Evolutionary conservation across 2,329 filamentous ascomycete species (phyloP), one percentile per base, ranked within the genome.

Genomic region (Laburnicola sp.): DNA sequence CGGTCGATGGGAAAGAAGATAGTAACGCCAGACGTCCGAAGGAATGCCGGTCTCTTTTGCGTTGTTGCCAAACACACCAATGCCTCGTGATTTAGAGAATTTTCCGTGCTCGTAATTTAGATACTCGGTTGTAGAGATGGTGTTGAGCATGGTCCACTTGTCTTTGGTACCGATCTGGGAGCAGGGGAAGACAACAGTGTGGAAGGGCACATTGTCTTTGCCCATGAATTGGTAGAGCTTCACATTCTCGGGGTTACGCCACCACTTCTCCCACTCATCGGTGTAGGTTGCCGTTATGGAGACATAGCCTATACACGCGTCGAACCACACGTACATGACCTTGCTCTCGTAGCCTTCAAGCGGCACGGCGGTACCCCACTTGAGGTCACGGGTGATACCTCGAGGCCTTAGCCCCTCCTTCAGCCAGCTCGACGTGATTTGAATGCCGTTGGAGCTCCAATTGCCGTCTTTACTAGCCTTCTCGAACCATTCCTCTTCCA

Each of bases 311-410:
- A 96, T 94, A 74, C 89, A 94, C 48, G 90, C 90, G 70, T 96
- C 90, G 69, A 97, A 91, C 91, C 87, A 89, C 53, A 96, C 91
- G 68, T 97, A 97, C 59, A 97, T 85, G 55, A 96, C 93, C 78
- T 89, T 89, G 57, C 86, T 80, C 57, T 87, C 83, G 63, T 86
- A 88, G 9, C 81, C 84, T 27, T 80, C 73, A 2, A 83, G 66
- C 26, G 82, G 82, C 9, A 85, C 81, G 2, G 82, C 79, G 6
- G 83, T 84, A 67, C 93, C 93, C 93, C 93, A 97, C 71, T 89
- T 92, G 53, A 97, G 79, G 77, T 97, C 93, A 37, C 93, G 81
- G 9, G 93, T 96, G 70, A 97, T 97, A 58, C 89, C 90, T 62
- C 93, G 86, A 42, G 87, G 86, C 71, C 93, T 86, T 51, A 97